Conservation (phyloP, 2,329 filamentous ascomycete genomes). For the Hyphodiscus sp. region DNA sequence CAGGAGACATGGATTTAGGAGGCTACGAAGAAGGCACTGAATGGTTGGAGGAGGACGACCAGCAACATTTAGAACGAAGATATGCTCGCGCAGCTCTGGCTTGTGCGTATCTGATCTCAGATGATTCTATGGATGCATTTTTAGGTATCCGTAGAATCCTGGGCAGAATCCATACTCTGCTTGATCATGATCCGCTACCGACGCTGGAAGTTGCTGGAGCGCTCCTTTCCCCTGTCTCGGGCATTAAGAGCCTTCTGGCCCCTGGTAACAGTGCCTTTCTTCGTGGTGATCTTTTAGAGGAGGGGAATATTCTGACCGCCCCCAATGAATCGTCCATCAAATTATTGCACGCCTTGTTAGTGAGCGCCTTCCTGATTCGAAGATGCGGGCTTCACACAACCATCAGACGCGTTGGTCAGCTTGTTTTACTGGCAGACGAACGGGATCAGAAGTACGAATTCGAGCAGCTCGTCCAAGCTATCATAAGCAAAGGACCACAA, state of each 20-base stretch:
- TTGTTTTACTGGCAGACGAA: slow-evolving; percentile 56
- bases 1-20: slow-evolving; percentile 62
- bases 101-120: slow-evolving; percentile 59
- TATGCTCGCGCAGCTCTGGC: slow-evolving; percentile 65
- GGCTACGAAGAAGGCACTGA: slow-evolving; percentile 44
- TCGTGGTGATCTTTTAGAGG: slow-evolving; percentile 47
- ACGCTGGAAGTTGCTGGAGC: slow-evolving; percentile 43
- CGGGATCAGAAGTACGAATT: slow-evolving; percentile 56
- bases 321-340: slow-evolving; percentile 49
- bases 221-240: slow-evolving; percentile 37
- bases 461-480: slow-evolving; percentile 40
- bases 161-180: slow-evolving; percentile 49
- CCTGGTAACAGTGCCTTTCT: slow-evolving; percentile 39
- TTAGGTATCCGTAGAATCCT: slow-evolving; percentile 54
- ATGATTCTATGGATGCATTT: slow-evolving; percentile 51
- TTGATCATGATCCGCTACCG: slow-evolving; percentile 53
- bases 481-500: slow-evolving; percentile 31
- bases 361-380: slow-evolving; percentile 52
- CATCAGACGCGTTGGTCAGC: slow-evolving; percentile 50
- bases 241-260: slow-evolving; percentile 32
- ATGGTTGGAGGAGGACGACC: slow-evolving; percentile 54
- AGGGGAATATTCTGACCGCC: slow-evolving; percentile 58
- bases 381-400: slow-evolving; percentile 42
- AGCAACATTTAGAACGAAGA: slow-evolving; percentile 51
- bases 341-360: slow-evolving; percentile 56